Evolutionary conservation across 2,329 filamentous ascomycete genomes (phyloP), one percentile per base, ranked within the genome.

Genomic region (Botryotinia narcissicola): DNA sequence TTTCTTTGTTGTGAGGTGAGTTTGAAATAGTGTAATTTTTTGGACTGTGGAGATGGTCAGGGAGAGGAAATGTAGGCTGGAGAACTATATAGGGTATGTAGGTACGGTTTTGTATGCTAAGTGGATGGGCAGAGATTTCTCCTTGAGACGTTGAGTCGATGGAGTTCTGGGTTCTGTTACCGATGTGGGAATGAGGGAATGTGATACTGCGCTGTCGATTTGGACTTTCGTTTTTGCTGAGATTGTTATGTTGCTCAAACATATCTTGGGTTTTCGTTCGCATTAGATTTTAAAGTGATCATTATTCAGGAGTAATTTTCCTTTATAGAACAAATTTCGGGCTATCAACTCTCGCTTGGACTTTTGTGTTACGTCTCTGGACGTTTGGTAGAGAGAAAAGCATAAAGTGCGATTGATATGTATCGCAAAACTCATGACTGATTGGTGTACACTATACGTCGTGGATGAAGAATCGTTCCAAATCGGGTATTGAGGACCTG

Each of bases 281-380:
- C 25, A 54, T 14, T 18, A 2, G 1, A 29, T 29, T 1, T 8
- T 29, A 6, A n/a, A n/a, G n/a, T 29, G n/a, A n/a, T 51, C 3
- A 10, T 54, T 54, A 7, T 54, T 12, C 8, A 18, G 0, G 25
- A 54, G 25, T 54, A 14, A 16, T 14, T 3, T 5, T 16, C 5
- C 10, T n/a, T 0, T 4, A 6, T 2, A n/a, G 12, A n/a, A n/a
- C 0, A n/a, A 14, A 3, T 3, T 5, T 54, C 25, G 25, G 12
- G 14, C 25, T 54, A 16, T 54, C 25, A 6, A 3, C 25, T 54
- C 48, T n/a, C n/a, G 48, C 12, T 54, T 54, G 1, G 12, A 54
- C 12, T 54, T 54, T 37, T 10, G 37, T 37, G 37, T 37, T 37
- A 37, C 37, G 37, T 1, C 37, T 37, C 37, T 37, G 6, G 35